These are phyloP conservation scores for Coemansia sp. DNA, from an alignment of 192 early-diverging fungal genomes.

Conservation along the genomic window DNA sequence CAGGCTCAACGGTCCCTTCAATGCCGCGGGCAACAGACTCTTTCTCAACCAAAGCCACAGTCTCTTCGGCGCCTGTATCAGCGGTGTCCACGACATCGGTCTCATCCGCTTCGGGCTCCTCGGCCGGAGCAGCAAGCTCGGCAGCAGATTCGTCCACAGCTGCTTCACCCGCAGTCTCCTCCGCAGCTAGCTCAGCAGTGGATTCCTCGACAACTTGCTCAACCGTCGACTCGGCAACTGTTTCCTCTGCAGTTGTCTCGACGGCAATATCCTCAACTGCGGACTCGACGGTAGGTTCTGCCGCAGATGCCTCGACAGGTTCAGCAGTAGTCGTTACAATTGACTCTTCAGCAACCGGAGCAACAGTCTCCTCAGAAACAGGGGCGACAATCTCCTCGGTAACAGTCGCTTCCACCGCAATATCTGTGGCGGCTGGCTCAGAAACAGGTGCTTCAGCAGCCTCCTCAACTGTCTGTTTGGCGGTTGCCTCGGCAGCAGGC, in stretches of 20 bases:
- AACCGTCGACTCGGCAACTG: not conserved
- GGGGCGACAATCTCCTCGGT: not conserved
- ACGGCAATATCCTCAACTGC: not conserved
- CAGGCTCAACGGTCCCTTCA: not conserved
- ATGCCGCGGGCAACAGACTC: not conserved
- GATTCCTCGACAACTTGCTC: not conserved
- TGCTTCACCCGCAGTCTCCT: not conserved
- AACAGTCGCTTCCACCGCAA: not conserved
- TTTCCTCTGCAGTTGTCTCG: not conserved
- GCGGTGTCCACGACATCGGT: too few species aligned
- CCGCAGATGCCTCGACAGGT: not conserved
- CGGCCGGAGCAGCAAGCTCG: too few species aligned
- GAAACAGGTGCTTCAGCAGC: not conserved
- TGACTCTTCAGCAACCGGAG: not conserved
- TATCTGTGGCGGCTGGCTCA: not conserved
- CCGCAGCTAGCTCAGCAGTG: not conserved
- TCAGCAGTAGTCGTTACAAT: not conserved
- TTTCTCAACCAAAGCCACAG: not conserved
- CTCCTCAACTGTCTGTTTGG: not conserved
- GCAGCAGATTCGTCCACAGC: not conserved
- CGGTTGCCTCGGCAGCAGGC: not conserved
- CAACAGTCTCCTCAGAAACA: not conserved
- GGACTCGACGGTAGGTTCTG: not conserved
- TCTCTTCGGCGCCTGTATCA: too few species aligned
- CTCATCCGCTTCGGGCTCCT: too few species aligned